A percentile compares a stretch with the other conserved stretches of the same genome.
Evolutionary conservation across 495 filamentous ascomycete species (phyloP).

Genomic region (Tricharina praecox): DNA sequence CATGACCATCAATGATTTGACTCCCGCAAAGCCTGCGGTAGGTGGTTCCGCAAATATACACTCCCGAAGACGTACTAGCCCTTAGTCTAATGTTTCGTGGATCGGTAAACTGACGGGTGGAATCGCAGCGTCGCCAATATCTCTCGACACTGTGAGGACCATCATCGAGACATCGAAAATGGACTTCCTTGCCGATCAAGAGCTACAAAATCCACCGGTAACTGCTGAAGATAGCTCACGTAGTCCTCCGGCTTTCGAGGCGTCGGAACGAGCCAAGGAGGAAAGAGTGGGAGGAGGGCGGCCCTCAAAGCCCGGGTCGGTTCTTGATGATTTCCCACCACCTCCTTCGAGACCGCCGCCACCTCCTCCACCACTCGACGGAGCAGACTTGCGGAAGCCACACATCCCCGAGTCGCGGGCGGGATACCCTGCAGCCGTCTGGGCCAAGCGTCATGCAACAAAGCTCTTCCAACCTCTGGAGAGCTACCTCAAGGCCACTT

Average conservation of each 20-base stretch:
- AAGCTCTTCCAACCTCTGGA: conserved; percentile 54
- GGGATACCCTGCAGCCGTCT: neutral
- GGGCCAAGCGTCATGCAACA: conserved; percentile 7
- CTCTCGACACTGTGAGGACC: conserved; percentile 10
- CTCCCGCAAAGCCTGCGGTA: conserved; percentile 27
- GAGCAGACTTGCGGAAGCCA: conserved; percentile 1
- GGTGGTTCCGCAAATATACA: neutral
- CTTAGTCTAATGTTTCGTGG: neutral
- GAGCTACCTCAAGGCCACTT: conserved; percentile 52
- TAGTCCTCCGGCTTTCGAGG: neutral
- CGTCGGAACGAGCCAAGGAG: too few relatives aligned
- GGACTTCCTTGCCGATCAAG: conserved; percentile 15
- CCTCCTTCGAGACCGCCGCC: conserved; percentile 10
- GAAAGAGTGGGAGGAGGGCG: too few relatives aligned
- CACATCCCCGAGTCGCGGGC: neutral
- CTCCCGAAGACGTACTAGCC: conserved; percentile 1
- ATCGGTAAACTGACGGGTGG: neutral
- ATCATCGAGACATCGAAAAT: conserved; percentile 14
- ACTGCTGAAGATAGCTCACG: neutral
- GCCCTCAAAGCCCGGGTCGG: neutral
- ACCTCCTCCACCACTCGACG: conserved; percentile 9
- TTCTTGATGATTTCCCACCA: neutral
- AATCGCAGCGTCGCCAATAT: neutral
- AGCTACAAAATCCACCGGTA: conserved; percentile 15
- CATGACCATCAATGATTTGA: conserved; percentile 70